Conservation (phyloP, 768 basidiomycete species). For the Phaeotremella fagi region DNA sequence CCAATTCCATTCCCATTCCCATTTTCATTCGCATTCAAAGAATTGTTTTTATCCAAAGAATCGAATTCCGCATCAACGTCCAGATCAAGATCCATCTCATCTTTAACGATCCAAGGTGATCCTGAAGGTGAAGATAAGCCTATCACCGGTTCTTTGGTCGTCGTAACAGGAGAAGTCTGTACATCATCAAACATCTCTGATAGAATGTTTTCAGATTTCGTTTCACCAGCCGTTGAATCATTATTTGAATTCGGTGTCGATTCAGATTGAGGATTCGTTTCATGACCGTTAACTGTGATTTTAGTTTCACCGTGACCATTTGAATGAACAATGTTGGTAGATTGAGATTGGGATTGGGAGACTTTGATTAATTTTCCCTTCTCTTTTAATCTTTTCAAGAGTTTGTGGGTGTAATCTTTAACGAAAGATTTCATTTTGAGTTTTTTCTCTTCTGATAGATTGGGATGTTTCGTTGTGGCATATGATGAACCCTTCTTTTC, state of each 20-base stretch:
- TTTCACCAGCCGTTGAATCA: conserved; percentile 1
- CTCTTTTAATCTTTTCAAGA: conserved; percentile 50
- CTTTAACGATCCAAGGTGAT: neutral
- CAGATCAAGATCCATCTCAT: neutral
- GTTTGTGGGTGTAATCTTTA: conserved; percentile 82
- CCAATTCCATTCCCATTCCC: neutral
- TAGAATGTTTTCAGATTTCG: conserved; percentile 4
- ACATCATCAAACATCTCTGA: conserved; percentile 23
- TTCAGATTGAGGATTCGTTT: neutral
- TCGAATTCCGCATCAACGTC: no score
- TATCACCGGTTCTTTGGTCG: no score
- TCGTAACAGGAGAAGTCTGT: no score
- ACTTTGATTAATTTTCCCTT: conserved; percentile 31
- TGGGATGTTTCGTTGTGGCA: conserved; percentile 61
- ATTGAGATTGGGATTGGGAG: neutral
- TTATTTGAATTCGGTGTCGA: conserved; percentile 2
- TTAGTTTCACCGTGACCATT: no score
- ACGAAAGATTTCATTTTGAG: conserved; percentile 86
- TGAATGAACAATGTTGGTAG: no score
- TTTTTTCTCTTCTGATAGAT: conserved; percentile 75
- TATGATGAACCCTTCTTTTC: conserved; percentile 87
- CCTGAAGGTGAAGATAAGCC: no score
- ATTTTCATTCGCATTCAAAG: neutral
- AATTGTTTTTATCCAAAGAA: neutral
- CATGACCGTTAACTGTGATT: no score